Conservation (phyloP, 2,329 filamentous ascomycete species). For the Ciborinia camelliae region DNA sequence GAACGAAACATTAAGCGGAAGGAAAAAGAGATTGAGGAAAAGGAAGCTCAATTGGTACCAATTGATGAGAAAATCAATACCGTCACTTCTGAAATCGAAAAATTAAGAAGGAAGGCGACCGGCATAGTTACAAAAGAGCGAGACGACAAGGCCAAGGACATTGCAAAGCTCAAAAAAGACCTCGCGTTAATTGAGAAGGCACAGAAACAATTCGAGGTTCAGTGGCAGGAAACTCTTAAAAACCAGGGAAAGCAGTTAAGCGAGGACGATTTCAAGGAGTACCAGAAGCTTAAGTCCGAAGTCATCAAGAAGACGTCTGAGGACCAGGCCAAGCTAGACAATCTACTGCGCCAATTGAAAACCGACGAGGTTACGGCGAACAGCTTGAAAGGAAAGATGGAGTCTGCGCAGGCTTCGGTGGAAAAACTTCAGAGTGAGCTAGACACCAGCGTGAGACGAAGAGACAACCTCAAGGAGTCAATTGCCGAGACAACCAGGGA, state of each 20-base stretch:
- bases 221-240: conserved; percentile 80
- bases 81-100: conserved; percentile 66
- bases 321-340: conserved; percentile 79
- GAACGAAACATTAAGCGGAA: conserved; percentile 82
- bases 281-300: conserved; percentile 78
- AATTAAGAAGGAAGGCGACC: conserved; percentile 63
- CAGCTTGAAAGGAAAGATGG: conserved; percentile 83
- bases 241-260: conserved; percentile 84
- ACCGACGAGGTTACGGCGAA: conserved; percentile 89
- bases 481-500: conserved; percentile 69
- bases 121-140: conserved; percentile 74
- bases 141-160: conserved; percentile 63
- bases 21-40: conserved; percentile 82
- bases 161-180: conserved; percentile 75
- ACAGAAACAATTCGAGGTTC: conserved; percentile 79
- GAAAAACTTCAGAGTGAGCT: conserved; percentile 73
- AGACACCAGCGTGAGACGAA: conserved; percentile 64
- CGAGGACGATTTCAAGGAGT: conserved; percentile 83
- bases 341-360: conserved; percentile 82
- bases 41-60: conserved; percentile 80
- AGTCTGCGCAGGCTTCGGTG: conserved; percentile 69
- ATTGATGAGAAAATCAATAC: conserved; percentile 89
- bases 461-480: conserved; percentile 56
- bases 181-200: conserved; percentile 84
- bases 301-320: conserved; percentile 78